Evolutionary conservation across 2,329 filamentous ascomycete genomes (phyloP), one percentile per base, ranked within the genome.

Genomic region (Penicillium capsulatum): DNA sequence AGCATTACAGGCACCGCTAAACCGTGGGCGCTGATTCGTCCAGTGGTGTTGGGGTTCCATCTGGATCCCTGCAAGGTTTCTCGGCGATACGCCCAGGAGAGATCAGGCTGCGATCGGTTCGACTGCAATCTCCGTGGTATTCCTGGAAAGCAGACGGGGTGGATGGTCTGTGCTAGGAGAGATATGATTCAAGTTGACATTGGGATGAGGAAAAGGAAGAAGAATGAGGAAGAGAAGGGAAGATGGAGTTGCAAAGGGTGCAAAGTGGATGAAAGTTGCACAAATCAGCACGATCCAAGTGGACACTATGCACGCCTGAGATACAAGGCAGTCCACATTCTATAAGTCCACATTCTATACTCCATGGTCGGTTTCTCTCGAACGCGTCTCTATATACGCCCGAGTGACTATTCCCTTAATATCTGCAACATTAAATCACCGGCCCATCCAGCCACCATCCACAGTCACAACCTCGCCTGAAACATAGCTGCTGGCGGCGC

Each of bases 391-490:
- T 30, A 36, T 29, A 11, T 28, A 17, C 31, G 10, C 13, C 9
- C 8, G 8, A 31, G 29, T 17, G 13, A 9, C 17, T 16, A 19
- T 4, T 6, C 31, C 29, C 14, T 20, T 17, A 6, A n/a, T 13
- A 33, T 7, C 7, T 9, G 24, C 29, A 10, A 37, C 28, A 11
- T 22, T 26, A n/a, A 14, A 17, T 51, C 71, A 94, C 72, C 87
- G 74, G 1, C 86, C 88, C 88, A 94, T 94, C 88, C 87, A 95
- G 8, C 89, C 89, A 6, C 89, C 89, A 65, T 95, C 90, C 32
- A 95, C 86, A 17, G 85, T 83, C 52, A 95, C 60, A 4, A 88
- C 72, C 66, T 94, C 86, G 0, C 89, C 89, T 51, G 77, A 87
- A 26, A 94, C 83, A 68, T 94, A 94, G 7, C 72, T 78, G 60